Conservation (phyloP, 495 filamentous ascomycete genomes). For the Staphylotrichum longicolle region DNA sequence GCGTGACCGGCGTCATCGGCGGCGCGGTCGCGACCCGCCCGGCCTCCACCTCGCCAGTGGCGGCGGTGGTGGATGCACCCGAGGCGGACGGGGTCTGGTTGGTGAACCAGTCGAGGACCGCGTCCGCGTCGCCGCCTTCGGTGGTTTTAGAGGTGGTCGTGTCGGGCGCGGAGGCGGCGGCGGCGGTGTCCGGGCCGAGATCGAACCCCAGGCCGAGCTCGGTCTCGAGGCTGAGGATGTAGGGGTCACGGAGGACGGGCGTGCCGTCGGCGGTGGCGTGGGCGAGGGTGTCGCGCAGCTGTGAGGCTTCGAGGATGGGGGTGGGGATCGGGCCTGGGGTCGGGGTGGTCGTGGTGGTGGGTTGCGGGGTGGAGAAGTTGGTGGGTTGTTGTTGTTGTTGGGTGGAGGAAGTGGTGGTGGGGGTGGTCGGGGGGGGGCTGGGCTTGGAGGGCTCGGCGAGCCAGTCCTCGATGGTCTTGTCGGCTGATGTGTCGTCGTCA, state of each 20-base stretch:
- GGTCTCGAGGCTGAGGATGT: conserved; percentile 8
- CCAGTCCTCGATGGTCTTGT: conserved; percentile 36
- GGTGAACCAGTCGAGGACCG: neutral
- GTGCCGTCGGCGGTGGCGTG: conserved; percentile 14
- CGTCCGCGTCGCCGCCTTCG: neutral
- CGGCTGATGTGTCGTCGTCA: conserved; percentile 24
- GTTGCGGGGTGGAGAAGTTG: neutral
- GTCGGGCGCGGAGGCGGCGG: neutral
- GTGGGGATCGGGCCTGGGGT: neutral
- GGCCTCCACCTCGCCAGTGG: neutral
- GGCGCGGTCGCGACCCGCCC: neutral
- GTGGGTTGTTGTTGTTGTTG: neutral
- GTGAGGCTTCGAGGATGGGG: neutral
- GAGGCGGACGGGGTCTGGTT: neutral
- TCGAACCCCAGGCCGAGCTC: conserved; percentile 10
- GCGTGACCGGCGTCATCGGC: conserved; percentile 20
- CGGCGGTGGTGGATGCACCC: neutral
- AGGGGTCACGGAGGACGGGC: conserved; percentile 13
- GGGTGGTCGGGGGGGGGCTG: neutral
- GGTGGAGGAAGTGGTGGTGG: neutral
- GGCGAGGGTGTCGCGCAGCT: neutral
- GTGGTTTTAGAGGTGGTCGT: neutral
- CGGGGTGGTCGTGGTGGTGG: neutral
- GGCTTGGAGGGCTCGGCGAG: conserved; percentile 29
- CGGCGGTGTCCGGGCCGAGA: neutral